Percentiles rank a stretch among this genome's conserved stretches.
Conservation (phyloP, 2,329 filamentous ascomycete genomes). For the Fusarium clavum region DNA sequence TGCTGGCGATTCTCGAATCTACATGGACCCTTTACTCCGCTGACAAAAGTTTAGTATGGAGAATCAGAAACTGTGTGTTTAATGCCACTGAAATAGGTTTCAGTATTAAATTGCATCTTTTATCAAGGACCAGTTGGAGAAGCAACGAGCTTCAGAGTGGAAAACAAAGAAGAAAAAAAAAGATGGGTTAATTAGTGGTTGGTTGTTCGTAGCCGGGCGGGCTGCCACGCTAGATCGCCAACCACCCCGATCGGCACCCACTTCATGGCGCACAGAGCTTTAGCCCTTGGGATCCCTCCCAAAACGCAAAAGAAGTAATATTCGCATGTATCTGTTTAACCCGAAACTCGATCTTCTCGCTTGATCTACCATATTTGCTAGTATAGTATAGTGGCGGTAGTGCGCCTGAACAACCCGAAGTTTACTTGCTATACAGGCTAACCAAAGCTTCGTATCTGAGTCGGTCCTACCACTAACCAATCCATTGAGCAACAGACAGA, state of each 20-base stretch:
- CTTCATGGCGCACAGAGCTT: conserved; percentile 26
- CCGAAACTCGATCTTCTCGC: conserved; percentile 25
- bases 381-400: neutral
- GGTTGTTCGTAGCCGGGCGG: conserved; percentile 5
- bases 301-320: conserved; percentile 9
- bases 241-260: conserved; percentile 31
- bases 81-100: conserved; percentile 1
- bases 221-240: conserved; percentile 43
- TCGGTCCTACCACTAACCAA: conserved; percentile 22
- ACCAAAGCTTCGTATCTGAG: conserved; percentile 21
- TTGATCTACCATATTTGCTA: conserved; percentile 6
- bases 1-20: conserved; percentile 1
- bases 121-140: conserved; percentile 23
- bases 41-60: neutral
- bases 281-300: neutral
- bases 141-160: neutral
- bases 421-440: conserved; percentile 3
- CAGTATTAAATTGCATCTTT: conserved; percentile 2
- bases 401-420: conserved; percentile 6
- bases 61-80: neutral
- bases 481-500: conserved; percentile 16
- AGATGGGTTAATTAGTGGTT: conserved; percentile 15
- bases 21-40: neutral
- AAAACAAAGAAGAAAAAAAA: conserved; percentile 9
- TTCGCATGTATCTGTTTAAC: conserved; percentile 12